These are phyloP conservation scores for Phialophora expanda DNA, from an alignment of 2,329 filamentous ascomycete species.

Conservation along the genomic window DNA sequence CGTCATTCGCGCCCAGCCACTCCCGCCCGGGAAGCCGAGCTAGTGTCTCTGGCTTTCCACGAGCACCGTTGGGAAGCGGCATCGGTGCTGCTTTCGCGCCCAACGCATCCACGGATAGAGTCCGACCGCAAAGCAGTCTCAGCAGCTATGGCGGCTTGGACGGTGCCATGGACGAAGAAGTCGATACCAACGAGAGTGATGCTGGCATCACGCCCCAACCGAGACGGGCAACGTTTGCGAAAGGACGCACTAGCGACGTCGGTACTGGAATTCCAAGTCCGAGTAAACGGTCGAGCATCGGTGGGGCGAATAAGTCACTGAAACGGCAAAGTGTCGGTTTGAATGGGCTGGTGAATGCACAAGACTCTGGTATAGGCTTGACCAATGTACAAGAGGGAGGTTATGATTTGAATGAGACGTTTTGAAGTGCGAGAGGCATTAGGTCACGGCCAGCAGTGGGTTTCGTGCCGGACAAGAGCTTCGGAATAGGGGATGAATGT, in stretches of 20 bases:
- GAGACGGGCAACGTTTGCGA: slow-evolving; percentile 44
- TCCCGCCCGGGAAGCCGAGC: slow-evolving; percentile 38
- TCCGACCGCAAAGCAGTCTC: slow-evolving; percentile 39
- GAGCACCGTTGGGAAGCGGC: slow-evolving; percentile 31
- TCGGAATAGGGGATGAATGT: background rate
- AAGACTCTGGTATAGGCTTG: slow-evolving; percentile 18
- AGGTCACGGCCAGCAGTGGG: background rate
- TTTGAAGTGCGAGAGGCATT: slow-evolving; percentile 26
- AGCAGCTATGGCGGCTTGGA: slow-evolving; percentile 37
- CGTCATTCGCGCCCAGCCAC: slow-evolving; percentile 37
- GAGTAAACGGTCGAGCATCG: slow-evolving; percentile 35
- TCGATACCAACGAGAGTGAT: slow-evolving; percentile 21
- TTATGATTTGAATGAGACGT: slow-evolving; percentile 38
- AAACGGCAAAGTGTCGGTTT: slow-evolving; percentile 33
- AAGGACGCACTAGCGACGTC: slow-evolving; percentile 51
- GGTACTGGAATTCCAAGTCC: slow-evolving; percentile 41
- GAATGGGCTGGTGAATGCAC: slow-evolving; percentile 7
- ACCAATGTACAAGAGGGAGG: slow-evolving; percentile 33
- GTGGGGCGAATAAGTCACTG: slow-evolving; percentile 22
- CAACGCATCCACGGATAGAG: slow-evolving; percentile 40
- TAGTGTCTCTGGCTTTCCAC: slow-evolving; percentile 35
- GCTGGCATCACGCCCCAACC: slow-evolving; percentile 33
- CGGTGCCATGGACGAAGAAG: slow-evolving; percentile 38
- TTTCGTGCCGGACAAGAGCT: background rate
- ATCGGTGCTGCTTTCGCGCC: slow-evolving; percentile 32